Conservation (phyloP, 2,329 filamentous ascomycete genomes). For the Fonsecaea pugnacius region DNA sequence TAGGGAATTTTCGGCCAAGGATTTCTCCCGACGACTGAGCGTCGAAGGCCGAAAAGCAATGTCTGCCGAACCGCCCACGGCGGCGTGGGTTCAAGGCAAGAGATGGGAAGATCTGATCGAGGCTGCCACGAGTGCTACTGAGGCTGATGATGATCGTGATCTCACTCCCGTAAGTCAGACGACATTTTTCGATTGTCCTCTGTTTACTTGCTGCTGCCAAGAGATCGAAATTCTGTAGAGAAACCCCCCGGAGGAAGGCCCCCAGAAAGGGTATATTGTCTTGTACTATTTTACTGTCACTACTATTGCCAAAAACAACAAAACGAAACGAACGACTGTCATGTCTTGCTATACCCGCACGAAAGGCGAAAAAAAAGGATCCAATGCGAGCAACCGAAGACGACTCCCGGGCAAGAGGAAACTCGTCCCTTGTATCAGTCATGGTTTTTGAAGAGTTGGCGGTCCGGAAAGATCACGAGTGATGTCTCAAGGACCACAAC, state of each 20-base stretch:
- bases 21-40: slow-evolving; percentile 72
- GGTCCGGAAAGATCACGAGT: slow-evolving; percentile 22
- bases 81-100: slow-evolving; percentile 75
- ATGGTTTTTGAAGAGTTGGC: slow-evolving; percentile 16
- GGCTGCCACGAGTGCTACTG: slow-evolving; percentile 80
- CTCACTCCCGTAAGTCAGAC: slow-evolving; percentile 75
- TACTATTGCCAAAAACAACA: slow-evolving; percentile 35
- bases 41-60: slow-evolving; percentile 79
- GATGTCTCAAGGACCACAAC: slow-evolving; percentile 25
- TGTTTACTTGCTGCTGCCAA: slow-evolving; percentile 40
- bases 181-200: slow-evolving; percentile 40
- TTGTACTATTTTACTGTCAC: slow-evolving; percentile 37
- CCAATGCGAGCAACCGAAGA: slow-evolving; percentile 14
- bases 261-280: slow-evolving; percentile 29
- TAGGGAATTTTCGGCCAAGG: slow-evolving; percentile 61
- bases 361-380: slow-evolving; percentile 23
- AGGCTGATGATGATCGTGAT: slow-evolving; percentile 83
- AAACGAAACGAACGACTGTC: slow-evolving; percentile 27
- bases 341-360: slow-evolving; percentile 30
- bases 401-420: slow-evolving; percentile 31
- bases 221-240: slow-evolving; percentile 40
- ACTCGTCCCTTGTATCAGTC: slow-evolving; percentile 21
- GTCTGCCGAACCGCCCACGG: slow-evolving; percentile 80
- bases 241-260: slow-evolving; percentile 30
- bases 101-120: slow-evolving; percentile 97